Percentiles rank a stretch among this genome's conserved stretches.
These are phyloP conservation scores for Bipolaris victoriae DNA, from an alignment of 2,329 filamentous ascomycete species.

Conservation along the genomic window DNA sequence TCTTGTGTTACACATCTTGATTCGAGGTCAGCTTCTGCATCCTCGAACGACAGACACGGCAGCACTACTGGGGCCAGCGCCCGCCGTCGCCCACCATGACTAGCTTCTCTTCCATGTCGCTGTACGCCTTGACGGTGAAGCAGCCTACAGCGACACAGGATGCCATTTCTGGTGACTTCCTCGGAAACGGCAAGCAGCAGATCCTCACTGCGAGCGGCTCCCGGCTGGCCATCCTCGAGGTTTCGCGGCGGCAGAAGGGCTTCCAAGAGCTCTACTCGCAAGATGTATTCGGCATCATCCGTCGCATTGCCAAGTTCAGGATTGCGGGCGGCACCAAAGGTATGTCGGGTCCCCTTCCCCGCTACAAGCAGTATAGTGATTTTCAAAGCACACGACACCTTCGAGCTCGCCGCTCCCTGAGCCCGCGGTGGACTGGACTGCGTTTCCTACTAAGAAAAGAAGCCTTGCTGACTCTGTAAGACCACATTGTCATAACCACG, in stretches of 20 bases:
- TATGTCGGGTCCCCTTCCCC: constrained; percentile 59
- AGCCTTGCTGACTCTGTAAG: constrained; percentile 59
- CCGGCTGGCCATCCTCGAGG: constrained; percentile 83
- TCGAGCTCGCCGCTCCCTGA: constrained; percentile 31
- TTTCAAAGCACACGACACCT: constrained; percentile 48
- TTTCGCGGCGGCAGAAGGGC: constrained; percentile 84
- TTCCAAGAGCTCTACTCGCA: constrained; percentile 86
- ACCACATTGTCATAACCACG: constrained; percentile 93
- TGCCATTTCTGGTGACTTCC: constrained; percentile 92
- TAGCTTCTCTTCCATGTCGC: constrained; percentile 97
- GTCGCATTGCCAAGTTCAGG: constrained; percentile 85
- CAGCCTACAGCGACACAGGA: constrained; percentile 87
- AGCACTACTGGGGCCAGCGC: constrained; percentile 37
- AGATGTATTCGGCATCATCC: constrained; percentile 95
- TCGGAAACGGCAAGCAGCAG: constrained; percentile 95
- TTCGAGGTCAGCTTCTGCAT: constrained; percentile 3
- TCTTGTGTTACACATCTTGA: background rate
- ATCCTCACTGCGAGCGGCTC: constrained; percentile 94
- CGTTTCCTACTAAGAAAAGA: constrained; percentile 37
- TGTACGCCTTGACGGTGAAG: constrained; percentile 97
- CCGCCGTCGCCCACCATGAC: constrained; percentile 70
- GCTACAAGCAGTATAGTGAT: constrained; percentile 56
- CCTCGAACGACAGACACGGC: constrained; percentile 20
- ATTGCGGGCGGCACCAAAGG: constrained; percentile 95
- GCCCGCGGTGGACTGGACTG: constrained; percentile 36